A percentile compares a stretch with the other conserved stretches of the same genome.
Evolutionary conservation across 768 basidiomycete genomes (phyloP).

Genomic region (Leccinum aurantiacum): DNA sequence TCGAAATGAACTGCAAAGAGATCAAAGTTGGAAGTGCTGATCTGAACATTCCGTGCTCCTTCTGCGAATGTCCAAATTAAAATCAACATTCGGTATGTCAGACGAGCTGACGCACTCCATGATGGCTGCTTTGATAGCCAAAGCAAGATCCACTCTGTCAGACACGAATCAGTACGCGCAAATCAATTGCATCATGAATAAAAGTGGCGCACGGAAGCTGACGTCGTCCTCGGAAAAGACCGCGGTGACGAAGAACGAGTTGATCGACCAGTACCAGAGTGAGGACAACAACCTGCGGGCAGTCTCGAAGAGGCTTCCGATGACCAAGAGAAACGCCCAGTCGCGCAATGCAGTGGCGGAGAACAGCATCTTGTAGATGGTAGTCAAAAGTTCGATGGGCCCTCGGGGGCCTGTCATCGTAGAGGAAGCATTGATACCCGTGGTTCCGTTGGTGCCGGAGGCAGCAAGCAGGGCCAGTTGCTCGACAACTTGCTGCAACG

Average conservation of each 20-base stretch:
- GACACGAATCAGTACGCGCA: constrained; percentile 1
- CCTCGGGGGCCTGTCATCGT: constrained; percentile 11
- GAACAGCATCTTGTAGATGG: constrained; percentile 45
- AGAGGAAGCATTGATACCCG: constrained; percentile 17
- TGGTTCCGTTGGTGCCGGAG: constrained; percentile 9
- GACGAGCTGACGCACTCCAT: constrained; percentile 47
- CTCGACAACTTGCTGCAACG: constrained; percentile 31
- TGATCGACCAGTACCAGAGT: constrained; percentile 44
- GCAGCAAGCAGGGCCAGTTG: constrained; percentile 28
- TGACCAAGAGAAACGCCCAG: constrained; percentile 60
- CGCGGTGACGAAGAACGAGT: constrained; percentile 63
- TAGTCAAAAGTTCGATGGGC: constrained; percentile 30
- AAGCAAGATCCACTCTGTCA: constrained; percentile 64
- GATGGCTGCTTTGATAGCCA: constrained; percentile 64
- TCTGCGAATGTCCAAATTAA: constrained; percentile 15
- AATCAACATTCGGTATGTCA: neutral
- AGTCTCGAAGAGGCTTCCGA: constrained; percentile 63
- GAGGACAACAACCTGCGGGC: constrained; percentile 47
- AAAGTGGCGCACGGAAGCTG: constrained; percentile 48
- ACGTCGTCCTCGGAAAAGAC: constrained; percentile 57
- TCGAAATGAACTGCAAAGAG: constrained; percentile 27
- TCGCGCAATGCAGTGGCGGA: constrained; percentile 58
- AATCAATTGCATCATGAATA: neutral
- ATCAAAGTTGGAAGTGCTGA: constrained; percentile 45
- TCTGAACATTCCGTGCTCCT: constrained; percentile 49